Evolutionary conservation across 371 early-diverging fungal genomes (phyloP), one percentile per base, ranked within the genome.

Genomic region (Apophysomyces sp.): DNA sequence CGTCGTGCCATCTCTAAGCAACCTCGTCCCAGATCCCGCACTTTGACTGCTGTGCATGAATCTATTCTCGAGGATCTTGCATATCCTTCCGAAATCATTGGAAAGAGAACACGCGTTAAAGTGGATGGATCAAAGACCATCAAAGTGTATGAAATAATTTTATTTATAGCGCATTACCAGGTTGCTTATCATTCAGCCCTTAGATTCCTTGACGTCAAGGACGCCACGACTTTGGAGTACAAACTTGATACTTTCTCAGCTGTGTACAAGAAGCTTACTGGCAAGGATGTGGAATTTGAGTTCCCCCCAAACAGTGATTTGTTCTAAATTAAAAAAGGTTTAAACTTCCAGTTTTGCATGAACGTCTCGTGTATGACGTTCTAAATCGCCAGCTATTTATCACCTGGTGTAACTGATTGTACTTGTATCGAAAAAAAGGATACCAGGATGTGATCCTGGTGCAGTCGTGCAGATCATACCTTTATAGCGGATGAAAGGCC

Each of bases 251-350:
- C 97, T 61, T 96, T 98, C 89, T 84, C 92, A 61, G 87, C 94
- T 62, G 93, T 95, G 61, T 97, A 98, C 94, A 89, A 89, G 83
- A 91, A 91, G 77, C 80, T 97, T 63, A 97, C 98, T 68, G 95
- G 96, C 77, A 98, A 97, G 90, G 96, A 95, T 66, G 97, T 97
- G 72, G 87, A 85, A 68, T 98, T 98, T 76, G 97, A 96, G 85
- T 98, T 98, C 93, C 92, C 90, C 67, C 85, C 83, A 62, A 69
- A 65, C 40, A 67, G 65, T 37, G 78, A 78, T 66, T 31, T 68
- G 11, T 52, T 56, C 39, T 56, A 56, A 56, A 56, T 36, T 44
- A 44, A 44, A 44, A 44, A 9, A 44, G 9, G 9, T 21, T 44
- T 18, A 21, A 44, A 11, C 21, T 34, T 8, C 34, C 13, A 4